Percentiles rank a stretch among this genome's conserved stretches.
Evolutionary conservation across 2,329 filamentous ascomycete species (phyloP).

Genomic region (Scortechinia acanthostroma): DNA sequence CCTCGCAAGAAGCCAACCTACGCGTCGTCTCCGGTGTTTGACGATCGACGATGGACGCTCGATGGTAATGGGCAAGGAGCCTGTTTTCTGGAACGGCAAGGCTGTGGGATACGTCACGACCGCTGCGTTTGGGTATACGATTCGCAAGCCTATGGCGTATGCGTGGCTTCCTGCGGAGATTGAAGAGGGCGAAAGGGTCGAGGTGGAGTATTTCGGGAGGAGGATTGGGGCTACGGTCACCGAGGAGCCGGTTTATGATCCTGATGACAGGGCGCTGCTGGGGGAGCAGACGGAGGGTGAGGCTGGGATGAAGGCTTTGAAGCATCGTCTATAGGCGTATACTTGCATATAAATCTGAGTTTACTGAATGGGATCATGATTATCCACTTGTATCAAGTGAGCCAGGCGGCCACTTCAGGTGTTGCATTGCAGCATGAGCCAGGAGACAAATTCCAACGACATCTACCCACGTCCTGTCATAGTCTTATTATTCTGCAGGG

Average conservation of each 20-base stretch:
- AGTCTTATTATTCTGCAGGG: too few relatives aligned
- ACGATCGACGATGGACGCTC: constrained; percentile 46
- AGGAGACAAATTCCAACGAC: too few relatives aligned
- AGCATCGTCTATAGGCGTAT: too few relatives aligned
- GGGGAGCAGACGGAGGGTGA: too few relatives aligned
- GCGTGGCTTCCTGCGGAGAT: constrained; percentile 42
- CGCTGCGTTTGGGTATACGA: constrained; percentile 50
- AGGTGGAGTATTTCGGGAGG: constrained; percentile 55
- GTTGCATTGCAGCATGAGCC: too few relatives aligned
- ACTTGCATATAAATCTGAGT: too few relatives aligned
- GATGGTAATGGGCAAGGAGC: constrained; percentile 54
- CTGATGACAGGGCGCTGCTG: constrained; percentile 22
- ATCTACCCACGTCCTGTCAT: too few relatives aligned
- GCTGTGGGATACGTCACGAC: constrained; percentile 50
- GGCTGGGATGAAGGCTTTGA: too few relatives aligned
- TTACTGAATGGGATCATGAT: too few relatives aligned
- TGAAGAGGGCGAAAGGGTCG: constrained; percentile 37
- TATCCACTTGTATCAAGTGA: too few relatives aligned
- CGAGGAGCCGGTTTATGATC: constrained; percentile 37
- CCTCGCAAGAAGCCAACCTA: constrained; percentile 21
- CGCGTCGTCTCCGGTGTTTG: constrained; percentile 34
- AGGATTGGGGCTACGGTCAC: constrained; percentile 43
- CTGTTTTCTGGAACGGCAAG: constrained; percentile 39
- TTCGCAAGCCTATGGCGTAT: constrained; percentile 51
- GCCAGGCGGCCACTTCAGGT: too few relatives aligned